Evolutionary conservation across 345 rosid species (phyloP), one percentile per base, ranked within the genome.

Genomic region (Camelina neglecta): DNA sequence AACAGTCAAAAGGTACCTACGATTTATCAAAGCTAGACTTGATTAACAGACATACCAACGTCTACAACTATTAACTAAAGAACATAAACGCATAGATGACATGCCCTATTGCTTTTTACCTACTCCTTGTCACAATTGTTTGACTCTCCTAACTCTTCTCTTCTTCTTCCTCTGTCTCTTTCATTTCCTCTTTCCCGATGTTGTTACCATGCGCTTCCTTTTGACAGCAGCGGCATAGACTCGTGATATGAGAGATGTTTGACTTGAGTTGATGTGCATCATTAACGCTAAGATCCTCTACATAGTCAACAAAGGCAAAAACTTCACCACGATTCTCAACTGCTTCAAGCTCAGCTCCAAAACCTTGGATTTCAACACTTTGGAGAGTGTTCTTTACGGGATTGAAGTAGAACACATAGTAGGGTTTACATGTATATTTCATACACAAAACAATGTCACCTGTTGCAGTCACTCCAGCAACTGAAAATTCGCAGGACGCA

Each of bases 331-430:
- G 48, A 21, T 12, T 21, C 33, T 61, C 66, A 12, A 8, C 10
- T 1, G 41, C 2, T 65, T 9, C 47, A 35, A 12, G 48, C 2
- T 36, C 8, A 48, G 9, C 26, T 31, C 56, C 56, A 18, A 36
- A 36, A 36, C 71, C 60, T 36, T 67, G 59, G 31, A 51, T 51
- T 67, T 35, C 71, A 36, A 67, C 35, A n/a, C 6, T 65, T 29
- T 31, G 42, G 9, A 47, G 42, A 21, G 18, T 51, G 21, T 67
- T 67, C 35, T 3, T 51, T 51, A 51, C 10, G 21, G 29, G 29
- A 26, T 26, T 26, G 29, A 26, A 26, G 29, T 26, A 26, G 29
- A 26, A 26, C 4, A 26, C 59, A 13, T 11, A 35, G 15, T 3
- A 49, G 1, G 35, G 48, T 35, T 51, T 36, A 21, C 13, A 50